phyloP scores from a whole-genome alignment of 345 rosid species.

The Cardamine occulta region DNA sequence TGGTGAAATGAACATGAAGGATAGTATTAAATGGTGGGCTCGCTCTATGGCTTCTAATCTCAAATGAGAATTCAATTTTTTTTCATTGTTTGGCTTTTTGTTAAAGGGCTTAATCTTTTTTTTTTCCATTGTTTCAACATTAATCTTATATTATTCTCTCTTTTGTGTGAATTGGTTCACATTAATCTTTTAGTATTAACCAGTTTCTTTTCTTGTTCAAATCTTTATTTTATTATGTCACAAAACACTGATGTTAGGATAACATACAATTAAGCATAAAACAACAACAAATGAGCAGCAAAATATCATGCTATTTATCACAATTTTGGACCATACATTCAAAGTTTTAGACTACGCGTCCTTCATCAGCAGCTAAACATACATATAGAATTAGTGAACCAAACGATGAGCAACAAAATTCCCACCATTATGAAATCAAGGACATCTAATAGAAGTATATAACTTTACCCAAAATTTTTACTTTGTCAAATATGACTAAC shows the following conservation, averaged over 20 bases:
- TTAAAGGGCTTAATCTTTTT: too few relatives aligned
- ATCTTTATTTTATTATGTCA: not conserved
- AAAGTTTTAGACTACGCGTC: not conserved
- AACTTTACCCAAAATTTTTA: not conserved
- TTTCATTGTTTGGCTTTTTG: too few relatives aligned
- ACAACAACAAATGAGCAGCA: not conserved
- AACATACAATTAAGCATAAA: not conserved
- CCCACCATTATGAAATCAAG: not conserved
- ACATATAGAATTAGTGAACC: not conserved
- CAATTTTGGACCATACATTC: not conserved
- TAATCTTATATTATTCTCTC: not conserved
- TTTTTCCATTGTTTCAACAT: not conserved
- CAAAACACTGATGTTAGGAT: not conserved
- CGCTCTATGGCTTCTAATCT: slow-evolving; percentile 76
- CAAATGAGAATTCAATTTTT: slow-evolving; percentile 41
- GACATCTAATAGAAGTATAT: not conserved
- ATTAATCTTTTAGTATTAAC: not conserved
- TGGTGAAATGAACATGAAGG: slow-evolving; percentile 64
- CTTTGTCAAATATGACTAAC: not conserved
- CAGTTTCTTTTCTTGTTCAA: not conserved
- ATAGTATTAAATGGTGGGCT: slow-evolving; percentile 77
- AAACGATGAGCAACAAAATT: not conserved
- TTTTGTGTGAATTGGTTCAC: not conserved
- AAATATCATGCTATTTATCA: not conserved
- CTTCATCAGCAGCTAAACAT: not conserved